phyloP scores from a whole-genome alignment of 1,284 basidiomycete species.

The Wallemia hederae region DNA sequence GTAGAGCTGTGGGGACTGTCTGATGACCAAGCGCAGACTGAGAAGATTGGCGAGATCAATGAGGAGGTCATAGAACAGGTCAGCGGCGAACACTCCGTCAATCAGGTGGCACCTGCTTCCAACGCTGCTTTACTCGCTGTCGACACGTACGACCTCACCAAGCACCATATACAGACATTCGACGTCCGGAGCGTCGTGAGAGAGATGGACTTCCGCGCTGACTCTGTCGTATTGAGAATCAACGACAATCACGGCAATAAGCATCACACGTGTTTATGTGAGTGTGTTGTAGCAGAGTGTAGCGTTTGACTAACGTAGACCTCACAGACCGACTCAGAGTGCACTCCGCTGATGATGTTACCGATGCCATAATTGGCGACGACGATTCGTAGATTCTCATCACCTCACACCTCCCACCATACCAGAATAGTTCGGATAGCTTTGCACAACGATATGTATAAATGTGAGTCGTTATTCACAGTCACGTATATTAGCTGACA shows the following conservation, averaged over 20 bases:
- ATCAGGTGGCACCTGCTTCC: conserved; percentile 24
- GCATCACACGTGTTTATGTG: conserved; percentile 53
- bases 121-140: conserved; percentile 42
- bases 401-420: background rate
- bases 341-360: background rate
- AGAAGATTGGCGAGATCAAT: conserved; percentile 21
- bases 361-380: background rate
- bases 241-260: conserved; percentile 59
- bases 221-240: conserved; percentile 45
- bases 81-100: conserved; percentile 12
- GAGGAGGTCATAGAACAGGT: conserved; percentile 18
- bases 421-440: background rate
- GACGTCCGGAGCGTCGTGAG: conserved; percentile 34
- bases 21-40: conserved; percentile 39
- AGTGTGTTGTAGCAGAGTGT: background rate
- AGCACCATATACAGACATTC: conserved; percentile 59
- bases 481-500: background rate
- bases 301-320: background rate
- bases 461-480: background rate
- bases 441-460: background rate
- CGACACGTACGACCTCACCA: conserved; percentile 47
- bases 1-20: conserved; percentile 73
- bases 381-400: background rate
- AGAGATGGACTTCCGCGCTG: conserved; percentile 42
- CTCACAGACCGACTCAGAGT: background rate